phyloP scores from a whole-genome alignment of 345 rosid genomes.

The Salix purpurea region DNA sequence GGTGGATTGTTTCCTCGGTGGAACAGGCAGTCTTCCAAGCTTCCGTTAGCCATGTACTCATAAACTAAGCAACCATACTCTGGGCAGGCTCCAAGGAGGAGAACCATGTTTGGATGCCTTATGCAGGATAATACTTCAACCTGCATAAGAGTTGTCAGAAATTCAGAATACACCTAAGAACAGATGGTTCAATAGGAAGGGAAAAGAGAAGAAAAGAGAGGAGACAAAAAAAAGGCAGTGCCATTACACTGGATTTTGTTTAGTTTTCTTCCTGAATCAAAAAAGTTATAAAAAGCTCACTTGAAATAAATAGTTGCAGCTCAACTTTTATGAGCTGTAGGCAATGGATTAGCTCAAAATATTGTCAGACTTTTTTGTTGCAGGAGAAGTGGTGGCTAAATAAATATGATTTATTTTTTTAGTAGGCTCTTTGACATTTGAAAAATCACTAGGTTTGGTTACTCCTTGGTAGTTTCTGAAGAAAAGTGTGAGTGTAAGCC shows the following conservation, averaged over 20 bases:
- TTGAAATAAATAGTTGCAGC: background rate
- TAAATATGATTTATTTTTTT: background rate
- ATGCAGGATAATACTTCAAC: slow-evolving; percentile 76
- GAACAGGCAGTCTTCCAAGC: slow-evolving; percentile 78
- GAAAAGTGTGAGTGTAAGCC: background rate
- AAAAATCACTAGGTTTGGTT: background rate
- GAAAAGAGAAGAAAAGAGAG: background rate
- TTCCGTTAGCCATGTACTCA: slow-evolving; percentile 86
- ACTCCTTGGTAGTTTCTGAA: background rate
- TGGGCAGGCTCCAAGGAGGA: slow-evolving; percentile 86
- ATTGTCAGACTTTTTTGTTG: background rate
- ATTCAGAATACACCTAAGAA: background rate
- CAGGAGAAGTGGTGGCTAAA: background rate
- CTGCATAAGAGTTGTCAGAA: slow-evolving; percentile 23
- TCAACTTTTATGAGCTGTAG: background rate
- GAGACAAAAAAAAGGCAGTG: background rate
- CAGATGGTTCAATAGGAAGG: background rate
- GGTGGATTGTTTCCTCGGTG: slow-evolving; percentile 43
- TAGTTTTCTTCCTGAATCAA: background rate
- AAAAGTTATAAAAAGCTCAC: background rate
- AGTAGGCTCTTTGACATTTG: background rate
- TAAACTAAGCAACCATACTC: slow-evolving; percentile 87
- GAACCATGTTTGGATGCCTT: slow-evolving; percentile 95
- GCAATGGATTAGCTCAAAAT: background rate
- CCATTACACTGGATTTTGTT: background rate